Conservation (phyloP, 208 protist species). For the Leishmania mexicana region DNA sequence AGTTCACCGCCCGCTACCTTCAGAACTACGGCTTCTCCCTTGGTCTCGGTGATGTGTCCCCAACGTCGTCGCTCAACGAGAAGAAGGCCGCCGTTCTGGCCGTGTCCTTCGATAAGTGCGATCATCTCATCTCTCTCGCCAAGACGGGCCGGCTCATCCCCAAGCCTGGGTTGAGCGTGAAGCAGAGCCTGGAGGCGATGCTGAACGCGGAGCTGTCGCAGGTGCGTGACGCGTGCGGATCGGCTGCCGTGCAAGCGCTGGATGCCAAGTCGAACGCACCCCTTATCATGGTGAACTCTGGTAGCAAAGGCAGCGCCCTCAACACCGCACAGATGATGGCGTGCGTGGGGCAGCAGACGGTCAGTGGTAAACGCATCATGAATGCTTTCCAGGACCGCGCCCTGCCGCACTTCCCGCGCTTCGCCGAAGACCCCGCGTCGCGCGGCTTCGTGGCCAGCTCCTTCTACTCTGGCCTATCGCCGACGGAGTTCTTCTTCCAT, state of each 20-base stretch:
- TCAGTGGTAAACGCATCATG: slow-evolving; percentile 97
- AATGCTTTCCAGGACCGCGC: slow-evolving; percentile 98
- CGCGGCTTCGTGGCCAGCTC: slow-evolving; percentile 99
- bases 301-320: slow-evolving; percentile 97
- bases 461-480: slow-evolving; percentile 98
- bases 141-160: slow-evolving; percentile 91
- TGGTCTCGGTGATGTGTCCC: slow-evolving; percentile 98
- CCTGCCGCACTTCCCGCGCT: slow-evolving; percentile 98
- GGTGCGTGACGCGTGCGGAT: slow-evolving; percentile 97
- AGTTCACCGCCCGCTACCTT: slow-evolving; percentile 93
- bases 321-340: slow-evolving; percentile 99
- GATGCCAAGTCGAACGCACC: slow-evolving; percentile 95
- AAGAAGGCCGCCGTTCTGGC: slow-evolving; percentile 94
- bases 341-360: slow-evolving; percentile 99
- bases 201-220: slow-evolving; percentile 97
- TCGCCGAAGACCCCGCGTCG: slow-evolving; percentile 84
- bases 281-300: slow-evolving; percentile 99
- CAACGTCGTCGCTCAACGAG: slow-evolving; percentile 83
- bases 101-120: slow-evolving; percentile 92
- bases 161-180: slow-evolving; percentile 94
- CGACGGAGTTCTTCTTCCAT: slow-evolving; percentile 99
- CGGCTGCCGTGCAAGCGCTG: slow-evolving; percentile 95
- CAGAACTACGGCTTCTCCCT: slow-evolving; percentile 99
- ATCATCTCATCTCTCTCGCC: slow-evolving; percentile 94
- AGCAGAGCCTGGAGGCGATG: slow-evolving; percentile 94